These are phyloP conservation scores for Epichloe sp. DNA, from an alignment of 2,329 filamentous ascomycete species.

Conservation along the genomic window DNA sequence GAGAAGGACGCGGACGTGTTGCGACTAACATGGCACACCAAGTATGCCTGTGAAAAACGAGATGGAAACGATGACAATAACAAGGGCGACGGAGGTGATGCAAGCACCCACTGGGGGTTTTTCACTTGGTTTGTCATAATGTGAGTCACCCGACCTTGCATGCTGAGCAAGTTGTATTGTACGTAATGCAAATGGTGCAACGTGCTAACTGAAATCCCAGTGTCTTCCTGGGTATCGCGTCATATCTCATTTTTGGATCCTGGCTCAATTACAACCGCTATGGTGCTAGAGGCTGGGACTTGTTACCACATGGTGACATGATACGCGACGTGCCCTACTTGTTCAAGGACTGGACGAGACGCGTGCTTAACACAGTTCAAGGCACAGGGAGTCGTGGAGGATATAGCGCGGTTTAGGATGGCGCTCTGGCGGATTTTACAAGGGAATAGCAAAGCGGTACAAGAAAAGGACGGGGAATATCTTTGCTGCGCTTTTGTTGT, in stretches of 20 bases:
- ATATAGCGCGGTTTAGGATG: slow-evolving; percentile 73
- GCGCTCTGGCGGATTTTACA: background rate
- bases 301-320: slow-evolving; percentile 83
- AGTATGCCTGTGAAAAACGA: slow-evolving; percentile 62
- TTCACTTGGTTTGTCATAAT: slow-evolving; percentile 96
- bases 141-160: slow-evolving; percentile 40
- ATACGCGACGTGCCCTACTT: slow-evolving; percentile 88
- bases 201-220: slow-evolving; percentile 29
- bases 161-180: background rate
- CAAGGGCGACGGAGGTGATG: slow-evolving; percentile 29
- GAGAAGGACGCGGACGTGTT: slow-evolving; percentile 49
- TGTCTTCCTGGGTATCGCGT: slow-evolving; percentile 68
- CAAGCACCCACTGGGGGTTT: slow-evolving; percentile 72
- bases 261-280: slow-evolving; percentile 99
- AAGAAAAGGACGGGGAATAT: background rate
- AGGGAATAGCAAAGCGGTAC: background rate
- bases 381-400: slow-evolving; percentile 74
- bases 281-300: slow-evolving; percentile 87
- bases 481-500: background rate
- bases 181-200: too few relatives aligned
- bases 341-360: slow-evolving; percentile 73
- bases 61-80: slow-evolving; percentile 31
- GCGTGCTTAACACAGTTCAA: slow-evolving; percentile 72
- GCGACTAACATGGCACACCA: slow-evolving; percentile 72
- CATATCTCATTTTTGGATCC: slow-evolving; percentile 93